Base-by-base conservation (phyloP, 495 filamentous ascomycete genomes). In the Penicillium coprophilum region DNA sequence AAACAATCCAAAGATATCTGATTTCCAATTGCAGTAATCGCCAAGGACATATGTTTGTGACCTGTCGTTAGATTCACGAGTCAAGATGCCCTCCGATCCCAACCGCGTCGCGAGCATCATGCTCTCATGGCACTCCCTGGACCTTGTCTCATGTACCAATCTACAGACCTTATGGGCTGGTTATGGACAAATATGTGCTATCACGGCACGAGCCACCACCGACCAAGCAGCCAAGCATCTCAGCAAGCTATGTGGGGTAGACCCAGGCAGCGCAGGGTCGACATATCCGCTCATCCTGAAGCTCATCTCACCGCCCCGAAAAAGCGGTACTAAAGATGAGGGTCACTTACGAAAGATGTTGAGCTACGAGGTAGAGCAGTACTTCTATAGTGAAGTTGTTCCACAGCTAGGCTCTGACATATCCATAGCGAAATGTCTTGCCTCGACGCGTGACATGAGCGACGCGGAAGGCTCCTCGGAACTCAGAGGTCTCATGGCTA, bases 121-220 rank as follows among this genome's bases (percentile, higher is more conserved):
- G 62, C 65, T 75, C 6, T 71, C 68, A 7, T 65, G 65, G 64
- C 62, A 72, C 59, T 61, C 66, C 12, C 63, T 72, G 9, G 66
- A 71, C 9, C 69, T 75, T 15, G 53, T 72, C 44, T 68, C 67
- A 0, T 73, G 67, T 57, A 63, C 49, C n/a, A 65, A 57, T 12
- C 46, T 75, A 4, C 72, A 75, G 30, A 71, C 64, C n/a, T 58
- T 75, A 2, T 75, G 72, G 71, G 72, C 72, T 20, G 72, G 72
- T 0, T 75, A 75, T 23, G 72, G 72, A 2, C 53, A 66, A 3
- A 70, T 75, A 31, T 73, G 72, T 43, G 65, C 66, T 5, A 55
- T 75, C 13, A 66, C 59, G 2, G 69, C 62, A 1, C 59, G 64
- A 40, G 67, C 72, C 1, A 59, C 49, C 12, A 73, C 64, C n/a